phyloP scores from a whole-genome alignment of 306 rosid genomes.

The Albizia julibrissin region DNA sequence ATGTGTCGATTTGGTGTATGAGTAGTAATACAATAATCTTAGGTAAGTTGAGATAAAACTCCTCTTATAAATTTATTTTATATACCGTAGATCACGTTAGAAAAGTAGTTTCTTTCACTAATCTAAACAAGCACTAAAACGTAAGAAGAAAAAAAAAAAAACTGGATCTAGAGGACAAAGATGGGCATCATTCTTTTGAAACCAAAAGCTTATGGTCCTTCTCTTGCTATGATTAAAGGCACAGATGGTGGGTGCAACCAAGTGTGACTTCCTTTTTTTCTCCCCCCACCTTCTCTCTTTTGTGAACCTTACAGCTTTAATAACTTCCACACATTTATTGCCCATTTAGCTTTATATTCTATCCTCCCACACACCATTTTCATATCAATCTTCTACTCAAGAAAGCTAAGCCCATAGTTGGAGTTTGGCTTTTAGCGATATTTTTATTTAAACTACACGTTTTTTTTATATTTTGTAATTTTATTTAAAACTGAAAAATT shows the following conservation, averaged over 20 bases:
- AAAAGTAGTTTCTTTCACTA: too few species aligned
- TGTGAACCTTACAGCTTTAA: constrained; percentile 27
- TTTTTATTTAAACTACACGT: background rate
- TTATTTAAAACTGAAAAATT: background rate
- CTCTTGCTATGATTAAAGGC: constrained; percentile 65
- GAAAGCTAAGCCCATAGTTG: background rate
- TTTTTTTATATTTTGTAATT: background rate
- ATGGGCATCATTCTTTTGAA: background rate
- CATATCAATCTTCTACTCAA: background rate
- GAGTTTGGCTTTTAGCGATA: background rate
- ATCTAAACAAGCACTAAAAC: too few species aligned
- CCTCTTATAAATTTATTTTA: too few species aligned
- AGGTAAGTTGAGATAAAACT: too few species aligned
- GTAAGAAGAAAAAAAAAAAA: background rate
- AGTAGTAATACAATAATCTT: too few species aligned
- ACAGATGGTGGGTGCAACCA: constrained; percentile 42
- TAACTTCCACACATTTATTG: constrained; percentile 18
- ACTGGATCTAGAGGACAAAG: background rate
- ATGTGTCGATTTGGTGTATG: background rate
- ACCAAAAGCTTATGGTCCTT: constrained; percentile 42
- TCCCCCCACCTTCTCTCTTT: constrained; percentile 29
- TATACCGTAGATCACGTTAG: too few species aligned
- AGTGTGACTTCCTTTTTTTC: constrained; percentile 4
- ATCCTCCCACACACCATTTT: constrained; percentile 26
- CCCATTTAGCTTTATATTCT: constrained; percentile 30